Base-by-base conservation (phyloP, 2,329 filamentous ascomycete species). In the Fusarium musae region DNA sequence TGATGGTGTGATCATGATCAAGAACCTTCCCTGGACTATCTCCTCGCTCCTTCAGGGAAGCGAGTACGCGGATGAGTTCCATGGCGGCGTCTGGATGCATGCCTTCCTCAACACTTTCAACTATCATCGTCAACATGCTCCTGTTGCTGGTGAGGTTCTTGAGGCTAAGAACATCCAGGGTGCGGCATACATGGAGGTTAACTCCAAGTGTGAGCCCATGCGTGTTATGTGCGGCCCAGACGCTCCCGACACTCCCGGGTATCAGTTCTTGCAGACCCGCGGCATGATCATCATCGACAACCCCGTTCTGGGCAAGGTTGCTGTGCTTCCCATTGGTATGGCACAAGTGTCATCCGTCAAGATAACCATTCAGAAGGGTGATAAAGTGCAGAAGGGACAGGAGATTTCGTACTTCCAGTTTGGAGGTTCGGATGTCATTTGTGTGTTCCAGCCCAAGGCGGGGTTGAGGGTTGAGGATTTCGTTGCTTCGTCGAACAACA, bases 101-200 rank as follows among this genome's bases (percentile, higher is more conserved):
- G 61, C 61, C 4, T 66, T 66, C 19, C 61, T 66, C 13, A 66
- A 66, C 61, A 66, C 63, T 5, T 66, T 66, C 43, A 66, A 66
- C 15, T 66, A 66, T 1, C 63, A 66, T 9, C 61, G 61, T 1
- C 61, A 66, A 0, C 61, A 66, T 15, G 63, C 63, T 1, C 61
- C 50, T 21, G 63, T 66, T 3, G 28, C 61, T 2, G 63, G 61
- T 2, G n/a, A 43, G 17, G 50, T 66, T 1, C n/a, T 66, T 11
- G 63, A 66, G 5, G 61, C 63, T 2, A 42, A 66, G 36, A 66
- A 66, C n/a, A 66, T 66, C 1, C 61, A 66, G n/a, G 63, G 63
- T 0, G 63, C 61, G 0, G 61, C 61, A 3, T 66, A 66, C 9
- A 46, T 66, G 39, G 63, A 66, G 9, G 63, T 66, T 0, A 66